These are phyloP conservation scores for Senna tora DNA, from an alignment of 306 rosid species.

Conservation along the genomic window DNA sequence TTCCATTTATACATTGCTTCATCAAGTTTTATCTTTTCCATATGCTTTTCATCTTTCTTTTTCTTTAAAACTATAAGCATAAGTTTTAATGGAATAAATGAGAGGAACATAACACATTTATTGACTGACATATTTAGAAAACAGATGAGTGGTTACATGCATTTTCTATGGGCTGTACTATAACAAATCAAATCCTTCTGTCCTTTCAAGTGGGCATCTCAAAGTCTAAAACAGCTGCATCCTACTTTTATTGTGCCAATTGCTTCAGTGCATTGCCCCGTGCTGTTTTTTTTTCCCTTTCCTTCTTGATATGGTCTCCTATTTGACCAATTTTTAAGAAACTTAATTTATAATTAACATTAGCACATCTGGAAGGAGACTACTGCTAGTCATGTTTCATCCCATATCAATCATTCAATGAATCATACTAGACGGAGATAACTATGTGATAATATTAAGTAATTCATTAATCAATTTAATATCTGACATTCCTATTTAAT, in stretches of 20 bases:
- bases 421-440: too few relatives aligned
- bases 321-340: neutral
- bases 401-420: neutral
- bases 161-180: neutral
- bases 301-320: constrained; percentile 1
- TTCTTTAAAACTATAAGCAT: neutral
- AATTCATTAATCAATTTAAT: too few relatives aligned
- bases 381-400: too few relatives aligned
- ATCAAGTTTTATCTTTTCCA: too few relatives aligned
- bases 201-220: neutral
- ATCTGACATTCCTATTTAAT: too few relatives aligned
- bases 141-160: constrained; percentile 1
- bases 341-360: neutral
- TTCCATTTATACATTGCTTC: too few relatives aligned
- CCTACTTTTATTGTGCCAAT: neutral
- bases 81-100: neutral
- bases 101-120: neutral
- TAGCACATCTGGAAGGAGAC: too few relatives aligned
- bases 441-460: too few relatives aligned
- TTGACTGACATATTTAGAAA: constrained; percentile 5
- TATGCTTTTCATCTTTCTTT: neutral
- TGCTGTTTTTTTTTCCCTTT: neutral
- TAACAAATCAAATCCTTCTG: neutral
- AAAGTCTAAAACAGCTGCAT: constrained; percentile 29
- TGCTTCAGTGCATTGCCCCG: neutral